A percentile compares a stretch with the other conserved stretches of the same genome.
Evolutionary conservation across 805 yeast species (phyloP).

Genomic region (Ogataea salicorniae): DNA sequence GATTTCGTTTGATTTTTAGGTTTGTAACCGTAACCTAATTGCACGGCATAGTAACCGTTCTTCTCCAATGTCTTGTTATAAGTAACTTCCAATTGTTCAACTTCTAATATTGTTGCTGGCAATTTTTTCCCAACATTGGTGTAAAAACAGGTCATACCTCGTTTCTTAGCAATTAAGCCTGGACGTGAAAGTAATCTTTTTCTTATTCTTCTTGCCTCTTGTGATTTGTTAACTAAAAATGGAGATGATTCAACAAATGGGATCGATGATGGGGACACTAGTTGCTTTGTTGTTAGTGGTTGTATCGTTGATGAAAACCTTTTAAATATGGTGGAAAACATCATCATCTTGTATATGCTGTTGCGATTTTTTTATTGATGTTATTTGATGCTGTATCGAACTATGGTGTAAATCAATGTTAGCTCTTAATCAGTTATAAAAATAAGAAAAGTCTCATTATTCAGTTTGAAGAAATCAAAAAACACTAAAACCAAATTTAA

Average conservation of each 20-base stretch:
- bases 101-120: conserved; percentile 85
- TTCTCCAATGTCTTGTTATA: conserved; percentile 61
- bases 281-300: conserved; percentile 11
- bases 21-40: conserved; percentile 77
- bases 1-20: conserved; percentile 59
- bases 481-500: too few relatives aligned
- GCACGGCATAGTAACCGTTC: conserved; percentile 82
- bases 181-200: conserved; percentile 71
- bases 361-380: background rate
- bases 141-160: conserved; percentile 88
- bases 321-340: conserved; percentile 4
- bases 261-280: conserved; percentile 45
- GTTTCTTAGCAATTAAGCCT: conserved; percentile 77
- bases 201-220: conserved; percentile 64
- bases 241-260: conserved; percentile 43
- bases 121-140: conserved; percentile 60
- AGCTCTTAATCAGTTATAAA: too few relatives aligned
- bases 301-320: conserved; percentile 35
- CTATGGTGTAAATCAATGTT: background rate
- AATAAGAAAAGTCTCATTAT: too few relatives aligned
- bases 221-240: conserved; percentile 58
- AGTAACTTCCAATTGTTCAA: conserved; percentile 83
- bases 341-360: background rate
- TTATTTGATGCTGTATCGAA: background rate
- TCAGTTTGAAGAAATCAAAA: too few relatives aligned